A percentile compares a stretch with the other conserved stretches of the same genome.
These are phyloP conservation scores for Sphaerosporella brunnea DNA, from an alignment of 495 filamentous ascomycete species.

Conservation along the genomic window DNA sequence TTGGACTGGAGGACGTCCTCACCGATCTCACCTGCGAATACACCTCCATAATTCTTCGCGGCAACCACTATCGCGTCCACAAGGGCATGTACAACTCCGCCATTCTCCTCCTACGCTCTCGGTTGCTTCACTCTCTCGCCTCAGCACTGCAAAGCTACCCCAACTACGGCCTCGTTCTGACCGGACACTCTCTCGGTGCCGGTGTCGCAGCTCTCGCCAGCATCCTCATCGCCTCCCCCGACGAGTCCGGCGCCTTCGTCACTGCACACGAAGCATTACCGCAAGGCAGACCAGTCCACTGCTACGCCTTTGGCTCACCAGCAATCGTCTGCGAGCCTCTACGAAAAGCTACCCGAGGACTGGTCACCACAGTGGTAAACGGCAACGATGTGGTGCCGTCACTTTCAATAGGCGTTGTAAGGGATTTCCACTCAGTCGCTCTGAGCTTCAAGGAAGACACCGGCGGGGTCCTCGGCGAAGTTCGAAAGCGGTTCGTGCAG, in stretches of 20 bases:
- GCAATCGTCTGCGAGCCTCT: conserved; percentile 56
- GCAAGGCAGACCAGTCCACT: conserved; percentile 50
- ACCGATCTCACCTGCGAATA: conserved; percentile 73
- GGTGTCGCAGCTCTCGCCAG: conserved; percentile 57
- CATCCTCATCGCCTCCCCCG: conserved; percentile 51
- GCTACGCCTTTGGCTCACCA: conserved; percentile 64
- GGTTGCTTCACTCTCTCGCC: conserved; percentile 49
- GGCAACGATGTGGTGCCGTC: conserved; percentile 56
- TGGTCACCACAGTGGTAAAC: conserved; percentile 59
- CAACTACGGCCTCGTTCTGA: conserved; percentile 58
- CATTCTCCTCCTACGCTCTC: conserved; percentile 42
- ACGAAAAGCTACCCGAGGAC: conserved; percentile 49
- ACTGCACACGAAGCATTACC: conserved; percentile 37
- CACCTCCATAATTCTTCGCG: conserved; percentile 50
- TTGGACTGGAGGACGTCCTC: conserved; percentile 65
- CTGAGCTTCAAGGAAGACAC: conserved; percentile 55
- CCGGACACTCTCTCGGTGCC: conserved; percentile 60
- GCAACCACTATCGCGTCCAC: conserved; percentile 52
- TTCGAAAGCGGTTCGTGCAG: conserved; percentile 39
- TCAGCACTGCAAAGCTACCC: conserved; percentile 52
- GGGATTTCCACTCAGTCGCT: conserved; percentile 56
- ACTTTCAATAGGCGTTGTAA: conserved; percentile 54
- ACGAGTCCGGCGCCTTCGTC: conserved; percentile 37
- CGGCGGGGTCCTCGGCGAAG: conserved; percentile 43
- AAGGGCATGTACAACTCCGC: conserved; percentile 73